Percentiles rank a stretch among this genome's conserved stretches.
These are phyloP conservation scores for Kalanchoe fedtschenkoi DNA, from an alignment of 164 flowering plant species.

Conservation along the genomic window DNA sequence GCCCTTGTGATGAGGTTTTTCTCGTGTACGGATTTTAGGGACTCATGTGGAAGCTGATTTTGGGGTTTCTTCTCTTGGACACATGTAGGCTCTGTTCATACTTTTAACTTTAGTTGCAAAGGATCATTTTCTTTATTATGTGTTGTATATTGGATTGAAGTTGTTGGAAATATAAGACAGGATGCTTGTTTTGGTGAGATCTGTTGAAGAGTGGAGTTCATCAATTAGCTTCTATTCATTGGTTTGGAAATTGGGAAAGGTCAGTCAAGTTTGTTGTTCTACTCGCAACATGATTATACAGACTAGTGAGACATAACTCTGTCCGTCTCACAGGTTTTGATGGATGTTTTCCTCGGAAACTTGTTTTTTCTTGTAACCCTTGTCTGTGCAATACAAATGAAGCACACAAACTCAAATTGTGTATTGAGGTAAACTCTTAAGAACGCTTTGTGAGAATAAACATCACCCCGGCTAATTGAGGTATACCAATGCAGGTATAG, in stretches of 20 bases:
- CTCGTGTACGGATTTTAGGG: conserved; percentile 29
- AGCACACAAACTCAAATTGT: conserved; percentile 18
- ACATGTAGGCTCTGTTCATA: conserved; percentile 41
- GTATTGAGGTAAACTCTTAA: conserved; percentile 24
- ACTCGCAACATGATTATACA: neutral
- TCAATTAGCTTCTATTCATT: conserved; percentile 25
- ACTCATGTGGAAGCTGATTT: conserved; percentile 40
- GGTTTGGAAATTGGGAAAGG: conserved; percentile 37
- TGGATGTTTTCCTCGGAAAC: conserved; percentile 46
- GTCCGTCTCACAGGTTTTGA: conserved; percentile 23
- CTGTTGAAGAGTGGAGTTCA: conserved; percentile 19
- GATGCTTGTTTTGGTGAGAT: conserved; percentile 22
- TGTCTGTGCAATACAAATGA: conserved; percentile 21
- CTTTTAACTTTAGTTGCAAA: neutral
- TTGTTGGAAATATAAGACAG: conserved; percentile 47
- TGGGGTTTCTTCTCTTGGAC: conserved; percentile 43
- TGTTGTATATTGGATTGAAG: conserved; percentile 5
- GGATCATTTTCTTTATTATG: neutral
- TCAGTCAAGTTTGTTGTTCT: conserved; percentile 11
- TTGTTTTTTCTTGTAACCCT: conserved; percentile 30
- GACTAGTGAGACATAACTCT: no score
- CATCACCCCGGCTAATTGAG: neutral
- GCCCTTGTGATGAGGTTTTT: neutral
- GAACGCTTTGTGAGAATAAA: neutral
- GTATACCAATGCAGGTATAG: conserved; percentile 30